These are phyloP conservation scores for Hapsidospora chrysogenum DNA, from an alignment of 495 filamentous ascomycete genomes.

Conservation along the genomic window DNA sequence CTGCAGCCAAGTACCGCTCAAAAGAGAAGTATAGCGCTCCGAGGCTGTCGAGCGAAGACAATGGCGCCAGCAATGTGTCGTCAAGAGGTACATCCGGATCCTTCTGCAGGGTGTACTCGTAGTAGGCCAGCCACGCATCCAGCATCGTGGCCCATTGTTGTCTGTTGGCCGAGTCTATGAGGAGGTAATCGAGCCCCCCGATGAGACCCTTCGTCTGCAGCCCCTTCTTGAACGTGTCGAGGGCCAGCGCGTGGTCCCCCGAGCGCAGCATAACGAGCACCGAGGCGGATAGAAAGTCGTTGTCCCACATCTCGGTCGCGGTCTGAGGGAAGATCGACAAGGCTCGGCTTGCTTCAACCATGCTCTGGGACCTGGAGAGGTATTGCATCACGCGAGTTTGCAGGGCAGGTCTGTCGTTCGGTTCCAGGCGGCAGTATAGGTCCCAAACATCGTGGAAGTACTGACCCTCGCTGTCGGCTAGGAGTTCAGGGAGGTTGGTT, in stretches of 20 bases:
- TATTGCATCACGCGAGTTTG: neutral
- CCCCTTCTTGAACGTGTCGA: slow-evolving; percentile 7
- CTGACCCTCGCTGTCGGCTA: neutral
- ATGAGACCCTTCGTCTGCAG: slow-evolving; percentile 6
- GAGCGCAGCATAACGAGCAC: slow-evolving; percentile 10
- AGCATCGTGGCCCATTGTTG: slow-evolving; percentile 10
- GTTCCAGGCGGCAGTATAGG: slow-evolving; percentile 9
- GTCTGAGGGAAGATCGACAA: slow-evolving; percentile 8
- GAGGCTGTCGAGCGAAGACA: neutral
- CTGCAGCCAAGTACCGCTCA: neutral
- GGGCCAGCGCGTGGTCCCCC: slow-evolving; percentile 7
- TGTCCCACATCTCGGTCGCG: slow-evolving; percentile 8
- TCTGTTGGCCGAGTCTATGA: slow-evolving; percentile 9
- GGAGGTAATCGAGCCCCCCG: slow-evolving; percentile 8
- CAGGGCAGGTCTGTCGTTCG: neutral
- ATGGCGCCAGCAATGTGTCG: neutral
- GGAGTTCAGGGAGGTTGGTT: no score
- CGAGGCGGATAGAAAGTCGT: slow-evolving; percentile 7
- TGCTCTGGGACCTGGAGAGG: slow-evolving; percentile 10
- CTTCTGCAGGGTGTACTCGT: neutral
- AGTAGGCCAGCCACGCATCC: slow-evolving; percentile 8
- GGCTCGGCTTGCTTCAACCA: slow-evolving; percentile 10
- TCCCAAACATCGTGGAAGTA: slow-evolving; percentile 7
- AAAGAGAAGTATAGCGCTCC: slow-evolving; percentile 2
- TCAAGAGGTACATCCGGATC: neutral